Evolutionary conservation across 208 protist species (phyloP).

Genomic region (Wallacemonas sp.): DNA sequence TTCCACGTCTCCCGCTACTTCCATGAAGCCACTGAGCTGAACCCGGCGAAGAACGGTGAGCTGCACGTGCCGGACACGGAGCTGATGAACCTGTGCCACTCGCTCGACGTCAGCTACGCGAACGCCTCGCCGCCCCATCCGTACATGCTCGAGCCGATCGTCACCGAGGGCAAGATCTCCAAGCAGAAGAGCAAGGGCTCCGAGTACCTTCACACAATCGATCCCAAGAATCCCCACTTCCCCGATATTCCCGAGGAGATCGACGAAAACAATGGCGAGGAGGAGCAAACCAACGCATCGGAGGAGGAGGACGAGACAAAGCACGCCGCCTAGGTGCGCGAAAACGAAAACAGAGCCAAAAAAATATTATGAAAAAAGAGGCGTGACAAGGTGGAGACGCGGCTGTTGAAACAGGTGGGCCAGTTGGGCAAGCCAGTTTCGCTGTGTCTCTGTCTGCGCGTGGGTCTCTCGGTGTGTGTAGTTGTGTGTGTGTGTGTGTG

Average conservation of each 20-base stretch:
- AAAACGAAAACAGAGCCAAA: not conserved
- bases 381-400: no score
- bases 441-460: not conserved
- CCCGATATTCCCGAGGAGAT: constrained; percentile 88
- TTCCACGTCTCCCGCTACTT: constrained; percentile 91
- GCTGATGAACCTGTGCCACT: constrained; percentile 66
- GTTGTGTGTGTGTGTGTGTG: not conserved
- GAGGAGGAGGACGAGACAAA: constrained; percentile 6
- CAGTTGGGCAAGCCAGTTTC: not conserved
- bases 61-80: constrained; percentile 61
- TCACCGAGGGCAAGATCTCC: constrained; percentile 73
- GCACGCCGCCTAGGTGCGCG: not conserved
- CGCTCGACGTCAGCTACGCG: constrained; percentile 70
- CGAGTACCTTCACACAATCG: constrained; percentile 53
- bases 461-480: not conserved
- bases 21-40: constrained; percentile 90
- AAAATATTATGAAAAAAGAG: no score
- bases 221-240: constrained; percentile 82
- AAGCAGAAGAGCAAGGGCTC: constrained; percentile 71
- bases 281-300: constrained; percentile 1
- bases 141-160: constrained; percentile 86
- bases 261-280: constrained; percentile 31
- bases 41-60: constrained; percentile 81
- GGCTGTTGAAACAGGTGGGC: no score
- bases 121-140: constrained; percentile 79